Evolutionary conservation across 2,329 filamentous ascomycete species (phyloP), one percentile per base, ranked within the genome.

Genomic region (Fusarium nisikadoi): DNA sequence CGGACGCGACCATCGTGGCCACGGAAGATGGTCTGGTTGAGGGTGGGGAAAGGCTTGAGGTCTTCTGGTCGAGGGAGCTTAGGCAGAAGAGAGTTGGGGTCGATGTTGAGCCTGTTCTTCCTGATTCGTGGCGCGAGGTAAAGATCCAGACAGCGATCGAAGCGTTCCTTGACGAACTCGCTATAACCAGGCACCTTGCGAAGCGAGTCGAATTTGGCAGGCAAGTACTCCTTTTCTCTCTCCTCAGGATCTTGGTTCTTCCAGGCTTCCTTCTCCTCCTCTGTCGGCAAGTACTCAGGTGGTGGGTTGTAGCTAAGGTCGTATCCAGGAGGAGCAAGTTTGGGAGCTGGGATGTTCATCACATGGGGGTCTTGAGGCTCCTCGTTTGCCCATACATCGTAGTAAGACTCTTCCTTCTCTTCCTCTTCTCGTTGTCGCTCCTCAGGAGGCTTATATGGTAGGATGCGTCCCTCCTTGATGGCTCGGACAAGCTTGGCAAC

Each of bases 401-500:
- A 97, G 77, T 91, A 91, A 29, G 88, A 88, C 43, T 92, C 86
- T 59, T 93, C 90, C 65, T 93, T 86, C 62, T 93, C 90, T 57
- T 93, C 89, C 62, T 93, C 90, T 72, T 95, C 90, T 70, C 91
- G 88, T 75, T 94, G 83, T 46, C 82, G 84, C 72, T 88, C 93
- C 77, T 90, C 87, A 0, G 91, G 90, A 8, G 94, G 90, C 79
- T 91, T 94, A 84, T 97, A 97, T 8, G 97, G 97, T 77, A 97
- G 85, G 74, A 99, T 98, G 54, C 94, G 91, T 39, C 97, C 96
- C 82, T 98, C 95, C 73, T 93, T 91, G 75, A 99, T 99, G 41
- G 96, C 96, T 78, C 93, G 94, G 59, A 98, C 96, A 77, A 99
- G 91, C 85, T 99, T 98, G 90, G 98, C 97, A 56, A 99, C 90